A percentile compares a stretch with the other conserved stretches of the same genome.
These are phyloP conservation scores for Trichoderma breve DNA, from an alignment of 2,329 filamentous ascomycete species.

Conservation along the genomic window DNA sequence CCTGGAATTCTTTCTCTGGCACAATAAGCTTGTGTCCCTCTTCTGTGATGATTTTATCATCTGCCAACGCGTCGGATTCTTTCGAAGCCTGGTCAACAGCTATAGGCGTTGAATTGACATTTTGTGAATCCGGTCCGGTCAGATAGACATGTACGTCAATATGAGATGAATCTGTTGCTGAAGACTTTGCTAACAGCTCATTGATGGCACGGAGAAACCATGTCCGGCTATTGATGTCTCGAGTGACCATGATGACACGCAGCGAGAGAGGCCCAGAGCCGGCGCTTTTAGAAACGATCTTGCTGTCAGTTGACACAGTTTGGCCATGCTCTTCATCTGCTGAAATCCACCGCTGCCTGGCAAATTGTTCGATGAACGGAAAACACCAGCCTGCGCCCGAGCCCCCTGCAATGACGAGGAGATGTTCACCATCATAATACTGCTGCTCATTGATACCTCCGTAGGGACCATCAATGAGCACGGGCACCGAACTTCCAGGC, in stretches of 20 bases:
- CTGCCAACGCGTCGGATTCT: neutral
- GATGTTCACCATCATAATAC: neutral
- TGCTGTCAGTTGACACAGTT: neutral
- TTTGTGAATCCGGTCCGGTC: neutral
- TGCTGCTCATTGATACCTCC: neutral
- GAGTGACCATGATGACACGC: neutral
- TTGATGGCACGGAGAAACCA: neutral
- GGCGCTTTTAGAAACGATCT: neutral
- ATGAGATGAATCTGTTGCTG: neutral
- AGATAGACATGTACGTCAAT: neutral
- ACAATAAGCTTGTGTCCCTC: neutral
- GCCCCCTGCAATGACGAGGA: neutral
- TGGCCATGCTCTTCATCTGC: neutral
- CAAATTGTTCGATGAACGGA: neutral
- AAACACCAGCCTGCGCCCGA: neutral
- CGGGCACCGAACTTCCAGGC: neutral
- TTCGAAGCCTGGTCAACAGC: neutral
- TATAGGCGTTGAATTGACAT: neutral
- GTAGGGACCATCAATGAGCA: neutral
- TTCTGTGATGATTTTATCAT: neutral
- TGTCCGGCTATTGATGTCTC: neutral
- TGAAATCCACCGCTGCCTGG: neutral
- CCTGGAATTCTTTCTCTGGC: neutral
- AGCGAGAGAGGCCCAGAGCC: neutral
- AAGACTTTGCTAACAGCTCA: neutral